Base-by-base conservation (phyloP, 225 moss, liverwort and hornwort species). In the Antitrichia curtipendula region DNA sequence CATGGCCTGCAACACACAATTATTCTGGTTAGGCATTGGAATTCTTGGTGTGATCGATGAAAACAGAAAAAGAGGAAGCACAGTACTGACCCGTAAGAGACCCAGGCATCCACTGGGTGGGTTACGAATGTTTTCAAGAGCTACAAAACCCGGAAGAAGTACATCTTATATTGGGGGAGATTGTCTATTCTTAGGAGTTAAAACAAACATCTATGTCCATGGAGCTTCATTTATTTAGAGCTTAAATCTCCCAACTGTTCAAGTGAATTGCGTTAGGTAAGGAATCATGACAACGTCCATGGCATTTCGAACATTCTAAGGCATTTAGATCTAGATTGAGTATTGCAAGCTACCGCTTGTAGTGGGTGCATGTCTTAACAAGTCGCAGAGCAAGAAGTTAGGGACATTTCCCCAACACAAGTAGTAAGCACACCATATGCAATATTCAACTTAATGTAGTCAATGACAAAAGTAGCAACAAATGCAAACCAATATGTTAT, bases 1-100 rank as follows among this genome's bases (percentile, higher is more conserved):
- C 25, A 96, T 56, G 70, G 88, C 81, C 96, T 97, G 96, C 92
- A 91, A 78, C 70, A 79, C 78, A 71, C 85, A 10, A n/a, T 52
- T 22, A 63, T 29, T 78, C 72, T 32, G 28, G 58, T 84, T 73
- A 88, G 70, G 82, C 57, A 20, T 43, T 63, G 78, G 19, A 54
- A 83, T 54, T 78, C 27, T 38, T 40, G 27, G 54, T 28, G 57
- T 78, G 54, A 56, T 56, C 7, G 54, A n/a, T 23, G 11, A n/a
- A 77, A 77, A 16, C 10, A n/a, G 16, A 25, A 76, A 75, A 24
- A n/a, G n/a, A n/a, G n/a, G n/a, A n/a, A 76, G 13, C 36, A 36
- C 34, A 22, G 36, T 23, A 13, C 13, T 12, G 23, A 47, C 14
- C 8, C 27, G 16, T 16, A 29, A 45, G 72, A 45, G 17, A 73